Evolutionary conservation across 768 basidiomycete genomes (phyloP).

Genomic region (Suillus ampliporus): DNA sequence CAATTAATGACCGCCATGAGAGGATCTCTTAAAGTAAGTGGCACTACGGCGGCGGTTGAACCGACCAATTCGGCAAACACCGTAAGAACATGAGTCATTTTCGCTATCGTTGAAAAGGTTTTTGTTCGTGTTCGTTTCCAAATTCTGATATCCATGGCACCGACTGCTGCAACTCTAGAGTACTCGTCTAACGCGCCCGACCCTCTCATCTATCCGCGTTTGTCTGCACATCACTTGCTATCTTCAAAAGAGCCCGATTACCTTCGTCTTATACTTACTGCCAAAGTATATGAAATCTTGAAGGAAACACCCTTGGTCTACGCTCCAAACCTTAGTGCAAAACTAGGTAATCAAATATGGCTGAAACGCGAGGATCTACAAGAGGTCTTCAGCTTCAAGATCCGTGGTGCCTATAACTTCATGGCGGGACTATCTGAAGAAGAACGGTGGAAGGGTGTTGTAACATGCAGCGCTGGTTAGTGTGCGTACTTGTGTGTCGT

Average conservation of each 20-base stretch:
- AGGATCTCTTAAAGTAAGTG: background rate
- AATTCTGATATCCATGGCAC: constrained; percentile 20
- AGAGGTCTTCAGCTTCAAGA: constrained; percentile 98
- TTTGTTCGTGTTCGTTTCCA: background rate
- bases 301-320: constrained; percentile 89
- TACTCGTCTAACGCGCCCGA: constrained; percentile 72
- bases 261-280: constrained; percentile 84
- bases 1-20: too few relatives aligned
- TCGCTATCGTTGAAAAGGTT: background rate
- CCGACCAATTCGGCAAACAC: constrained; percentile 1
- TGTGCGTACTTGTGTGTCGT: constrained; percentile 50
- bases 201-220: constrained; percentile 68
- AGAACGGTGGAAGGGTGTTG: constrained; percentile 96
- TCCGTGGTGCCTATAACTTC: constrained; percentile 97
- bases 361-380: constrained; percentile 98
- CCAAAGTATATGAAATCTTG: constrained; percentile 89
- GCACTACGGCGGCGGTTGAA: background rate
- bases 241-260: constrained; percentile 81
- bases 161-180: constrained; percentile 61
- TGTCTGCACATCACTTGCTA: constrained; percentile 68
- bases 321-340: constrained; percentile 84
- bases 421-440: constrained; percentile 90
- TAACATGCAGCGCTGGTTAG: constrained; percentile 98
- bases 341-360: constrained; percentile 92
- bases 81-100: background rate